Base-by-base conservation (phyloP, 2,329 filamentous ascomycete genomes). In the Didymellaceae sp. region DNA sequence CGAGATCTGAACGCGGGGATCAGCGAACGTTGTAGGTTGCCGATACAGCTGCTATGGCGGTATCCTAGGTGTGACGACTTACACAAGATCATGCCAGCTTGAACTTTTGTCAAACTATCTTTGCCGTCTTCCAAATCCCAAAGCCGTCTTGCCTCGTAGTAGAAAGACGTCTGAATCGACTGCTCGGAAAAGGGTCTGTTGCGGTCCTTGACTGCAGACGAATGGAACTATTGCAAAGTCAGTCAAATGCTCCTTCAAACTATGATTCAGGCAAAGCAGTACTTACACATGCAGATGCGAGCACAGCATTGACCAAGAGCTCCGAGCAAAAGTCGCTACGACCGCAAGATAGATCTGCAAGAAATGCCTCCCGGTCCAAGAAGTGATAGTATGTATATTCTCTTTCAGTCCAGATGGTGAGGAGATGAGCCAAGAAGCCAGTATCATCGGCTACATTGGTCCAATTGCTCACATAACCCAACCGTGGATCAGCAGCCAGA, bases 231-330 rank as follows among this genome's bases (percentile, higher is more conserved):
- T 11, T 5, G 9, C 5, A n/a, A 5, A 13, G 13, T 41, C 21
- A 17, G 7, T 3, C 14, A 21, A 28, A n/a, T 8, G 6, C 13
- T 16, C 9, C 1, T n/a, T 17, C 11, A 2, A 5, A 32, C 9
- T 10, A 24, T 25, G 6, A 25, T 6, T 25, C 22, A 25, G 10
- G 22, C 22, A 25, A 6, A 10, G 10, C 5, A 20, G 5, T 20
- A 65, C 67, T 52, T 58, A 71, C 67, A 49, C 64, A 60, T 42
- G 64, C 67, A 21, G 61, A 63, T 37, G 62, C 65, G n/a, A 71
- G 47, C 11, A 71, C 16, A 10, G 61, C 59, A 44, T 71, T 68
- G 7, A 71, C 63, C 7, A 71, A 57, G 11, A 71, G 55, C 18
- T 61, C 48, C 5, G 67, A 71, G 40, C 67, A 71, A 34, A 68